Evolutionary conservation across 2,329 filamentous ascomycete genomes (phyloP).

Genomic region (Peltaster fructicola): DNA sequence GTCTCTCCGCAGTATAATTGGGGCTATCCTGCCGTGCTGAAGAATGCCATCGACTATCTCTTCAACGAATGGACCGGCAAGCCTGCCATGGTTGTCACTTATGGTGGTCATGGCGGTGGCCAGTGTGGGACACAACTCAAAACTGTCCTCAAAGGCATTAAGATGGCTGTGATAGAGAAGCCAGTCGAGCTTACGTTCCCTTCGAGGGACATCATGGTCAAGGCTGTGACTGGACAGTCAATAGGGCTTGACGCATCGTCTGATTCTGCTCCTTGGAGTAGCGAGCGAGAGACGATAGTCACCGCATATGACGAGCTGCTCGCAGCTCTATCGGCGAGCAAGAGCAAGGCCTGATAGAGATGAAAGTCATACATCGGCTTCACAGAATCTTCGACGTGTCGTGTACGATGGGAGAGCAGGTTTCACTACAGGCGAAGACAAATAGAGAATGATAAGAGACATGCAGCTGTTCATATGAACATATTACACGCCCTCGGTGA

Average conservation of each 20-base stretch:
- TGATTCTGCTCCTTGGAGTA: not conserved
- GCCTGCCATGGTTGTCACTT: conserved; percentile 35
- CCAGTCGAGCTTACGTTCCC: conserved; percentile 1
- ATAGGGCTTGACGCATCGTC: not conserved
- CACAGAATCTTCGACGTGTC: no score
- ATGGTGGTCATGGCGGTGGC: conserved; percentile 31
- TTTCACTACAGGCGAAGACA: no score
- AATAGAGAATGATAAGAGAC: no score
- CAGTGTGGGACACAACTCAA: conserved; percentile 2
- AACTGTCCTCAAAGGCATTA: not conserved
- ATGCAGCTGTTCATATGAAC: no score
- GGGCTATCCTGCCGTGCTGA: conserved; percentile 34
- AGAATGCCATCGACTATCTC: conserved; percentile 47
- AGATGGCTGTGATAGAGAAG: not conserved
- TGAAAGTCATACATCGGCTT: no score
- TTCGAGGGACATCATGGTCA: not conserved
- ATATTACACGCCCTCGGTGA: no score
- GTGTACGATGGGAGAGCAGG: no score
- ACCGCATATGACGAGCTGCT: conserved; percentile 1
- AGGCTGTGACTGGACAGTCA: not conserved
- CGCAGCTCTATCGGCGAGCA: not conserved
- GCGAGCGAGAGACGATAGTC: not conserved
- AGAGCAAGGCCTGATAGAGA: no score
- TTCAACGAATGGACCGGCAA: conserved; percentile 41
- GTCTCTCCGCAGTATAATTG: conserved; percentile 41